Evolutionary conservation across 768 basidiomycete species (phyloP), one percentile per base, ranked within the genome.

Genomic region (Serendipita sp.): DNA sequence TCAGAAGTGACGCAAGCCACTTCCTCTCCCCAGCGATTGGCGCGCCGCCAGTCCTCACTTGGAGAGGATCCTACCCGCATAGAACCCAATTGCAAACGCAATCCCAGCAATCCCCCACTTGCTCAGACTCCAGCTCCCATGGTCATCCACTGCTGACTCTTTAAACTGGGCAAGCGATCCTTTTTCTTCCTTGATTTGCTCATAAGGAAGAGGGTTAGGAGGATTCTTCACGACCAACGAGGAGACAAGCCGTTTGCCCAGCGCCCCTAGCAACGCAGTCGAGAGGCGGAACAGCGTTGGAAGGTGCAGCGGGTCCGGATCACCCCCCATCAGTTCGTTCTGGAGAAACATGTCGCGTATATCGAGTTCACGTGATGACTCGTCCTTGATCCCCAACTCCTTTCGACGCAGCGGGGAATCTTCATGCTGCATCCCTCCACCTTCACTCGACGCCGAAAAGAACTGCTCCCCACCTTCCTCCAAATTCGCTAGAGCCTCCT

Each of bases 81-180:
- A 58, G 31, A 24, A 58, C 9, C 53, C 53, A 24, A 58, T 58
- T 9, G 53, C 53, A 58, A 58, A 58, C 11, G 53, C 53, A 7
- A 58, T 22, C 5, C 53, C 53, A 11, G 53, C 53, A 24, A 58
- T 58, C 9, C 53, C 53, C 53, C 53, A 58, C 53, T 58, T 58
- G 24, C 53, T 28, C 13, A 58, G 31, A 33, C 22, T 11, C 53
- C 53, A 58, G 11, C 53, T 33, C 17, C 24, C 53, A 11, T 33
- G 4, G 3, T 24, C 30, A 9, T 58, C 53, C 14, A 38, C 5
- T 38, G 7, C 34, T 7, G 34, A 38, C 34, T 38, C 34, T 14
- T 14, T 38, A 5, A 38, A 14, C 34, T 38, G 5, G 5, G 14
- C 34, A 14, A 38, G 34, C 5, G 34, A 7, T 2, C 7, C 34